Base-by-base conservation (phyloP, 192 early-diverging fungal genomes). In the Linnemannia hyalina region DNA sequence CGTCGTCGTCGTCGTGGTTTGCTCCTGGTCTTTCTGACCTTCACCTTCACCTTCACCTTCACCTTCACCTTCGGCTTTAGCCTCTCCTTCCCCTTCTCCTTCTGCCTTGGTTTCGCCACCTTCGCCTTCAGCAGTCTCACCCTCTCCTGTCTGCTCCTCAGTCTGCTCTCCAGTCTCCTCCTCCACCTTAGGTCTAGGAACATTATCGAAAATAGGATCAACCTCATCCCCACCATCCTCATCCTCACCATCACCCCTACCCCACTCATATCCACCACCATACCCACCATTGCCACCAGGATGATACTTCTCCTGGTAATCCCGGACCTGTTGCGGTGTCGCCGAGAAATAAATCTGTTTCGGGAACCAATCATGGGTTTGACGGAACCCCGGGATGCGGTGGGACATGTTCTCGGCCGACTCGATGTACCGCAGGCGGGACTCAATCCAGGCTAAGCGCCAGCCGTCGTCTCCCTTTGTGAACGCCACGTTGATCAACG, bases 381-480 rank as follows among this genome's bases (percentile, higher is more conserved):
- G 35, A 57, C 70, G 78, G 70, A 46, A 80, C 6, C 82, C 82
- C 1, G 82, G 82, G 65, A 78, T 85, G 22, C 52, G 16, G 35
- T 70, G 75, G 1, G 83, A 79, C 83, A 85, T 85, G 38, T 85
- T 85, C 63, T 85, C 83, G 55, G 83, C 83, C 7, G 73, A 75
- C 35, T 85, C 83, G 3, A 80, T 78, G 55, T 68, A 85, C 2
- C 74, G 77, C 23, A 85, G 54, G 3, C 83, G 73, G 22, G 70
- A 70, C 26, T 80, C 74, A 42, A 76, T 68, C 83, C 83, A 85
- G 6, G 73, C 78, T 13, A 80, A 54, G 4, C 78, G 73, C 83
- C 83, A 85, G 8, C 74, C 57, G 18, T 80, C 74, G 16, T 80
- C 83, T 38, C 78, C 83, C 52, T 70, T 80, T 0, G 18, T 44